A percentile compares a stretch with the other conserved stretches of the same genome.
Conservation (phyloP, 768 basidiomycete genomes). For the Pholiota microspora region DNA sequence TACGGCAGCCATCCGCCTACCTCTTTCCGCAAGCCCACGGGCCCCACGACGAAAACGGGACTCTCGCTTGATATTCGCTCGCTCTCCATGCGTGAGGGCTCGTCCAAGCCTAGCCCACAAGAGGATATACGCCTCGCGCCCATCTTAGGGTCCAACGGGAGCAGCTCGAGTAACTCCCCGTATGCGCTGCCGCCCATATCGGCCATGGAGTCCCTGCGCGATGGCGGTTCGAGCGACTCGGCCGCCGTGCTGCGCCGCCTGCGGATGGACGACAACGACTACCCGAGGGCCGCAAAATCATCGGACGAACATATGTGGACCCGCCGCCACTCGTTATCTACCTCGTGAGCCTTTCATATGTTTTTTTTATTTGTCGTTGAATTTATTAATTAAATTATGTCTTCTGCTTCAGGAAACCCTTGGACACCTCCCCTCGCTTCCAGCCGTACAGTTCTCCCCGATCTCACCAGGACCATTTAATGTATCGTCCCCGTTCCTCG, state of each 20-base stretch:
- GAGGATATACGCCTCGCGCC: slow-evolving; percentile 42
- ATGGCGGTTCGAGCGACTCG: slow-evolving; percentile 51
- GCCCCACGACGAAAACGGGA: slow-evolving; percentile 12
- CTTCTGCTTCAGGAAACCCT: slow-evolving; percentile 17
- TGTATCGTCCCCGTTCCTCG: slow-evolving; percentile 22
- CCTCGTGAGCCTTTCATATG: slow-evolving; percentile 29
- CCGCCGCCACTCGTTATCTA: slow-evolving; percentile 42
- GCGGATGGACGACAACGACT: slow-evolving; percentile 48
- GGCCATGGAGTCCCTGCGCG: slow-evolving; percentile 61
- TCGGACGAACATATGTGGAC: slow-evolving; percentile 29
- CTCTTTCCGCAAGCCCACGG: slow-evolving; percentile 21
- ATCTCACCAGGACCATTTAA: slow-evolving; percentile 23
- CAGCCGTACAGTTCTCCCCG: slow-evolving; percentile 26
- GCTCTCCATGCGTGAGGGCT: slow-evolving; percentile 18
- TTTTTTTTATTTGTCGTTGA: background rate
- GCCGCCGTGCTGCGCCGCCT: slow-evolving; percentile 66
- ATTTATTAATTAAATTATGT: slow-evolving; percentile 5
- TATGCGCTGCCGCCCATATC: slow-evolving; percentile 70
- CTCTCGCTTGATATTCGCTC: slow-evolving; percentile 32
- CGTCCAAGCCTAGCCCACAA: slow-evolving; percentile 22
- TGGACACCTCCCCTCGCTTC: slow-evolving; percentile 28
- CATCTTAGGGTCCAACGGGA: slow-evolving; percentile 27
- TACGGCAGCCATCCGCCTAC: slow-evolving; percentile 20
- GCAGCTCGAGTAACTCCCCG: slow-evolving; percentile 26
- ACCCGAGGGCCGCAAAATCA: background rate